Evolutionary conservation across 495 filamentous ascomycete species (phyloP).

Genomic region (Penicillium roqueforti): DNA sequence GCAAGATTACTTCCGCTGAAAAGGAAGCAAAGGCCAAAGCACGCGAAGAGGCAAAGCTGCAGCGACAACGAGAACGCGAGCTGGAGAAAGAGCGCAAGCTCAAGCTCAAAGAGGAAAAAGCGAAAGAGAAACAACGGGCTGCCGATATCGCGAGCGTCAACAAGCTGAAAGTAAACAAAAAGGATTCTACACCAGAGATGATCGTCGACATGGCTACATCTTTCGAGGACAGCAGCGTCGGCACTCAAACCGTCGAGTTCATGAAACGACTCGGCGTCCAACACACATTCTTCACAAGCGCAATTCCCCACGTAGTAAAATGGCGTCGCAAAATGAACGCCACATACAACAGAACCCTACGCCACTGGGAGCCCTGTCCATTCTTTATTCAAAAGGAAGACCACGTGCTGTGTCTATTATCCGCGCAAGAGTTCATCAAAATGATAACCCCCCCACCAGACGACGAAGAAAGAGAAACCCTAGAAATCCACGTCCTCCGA

Average conservation of each 20-base stretch:
- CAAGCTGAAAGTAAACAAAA: slow-evolving; percentile 71
- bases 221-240: slow-evolving; percentile 47
- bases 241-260: slow-evolving; percentile 48
- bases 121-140: slow-evolving; percentile 59
- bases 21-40: slow-evolving; percentile 56
- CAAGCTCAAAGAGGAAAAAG: slow-evolving; percentile 51
- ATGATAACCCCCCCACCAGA: slow-evolving; percentile 45
- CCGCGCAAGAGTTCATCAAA: slow-evolving; percentile 65
- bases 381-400: slow-evolving; percentile 57
- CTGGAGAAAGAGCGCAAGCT: slow-evolving; percentile 49
- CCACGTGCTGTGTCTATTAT: slow-evolving; percentile 62
- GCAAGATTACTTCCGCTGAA: slow-evolving; percentile 35
- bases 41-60: slow-evolving; percentile 41
- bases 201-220: slow-evolving; percentile 68
- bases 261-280: slow-evolving; percentile 56
- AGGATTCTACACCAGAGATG: slow-evolving; percentile 74
- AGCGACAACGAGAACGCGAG: slow-evolving; percentile 44
- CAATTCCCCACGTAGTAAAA: slow-evolving; percentile 57
- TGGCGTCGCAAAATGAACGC: slow-evolving; percentile 71
- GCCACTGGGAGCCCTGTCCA: slow-evolving; percentile 62
- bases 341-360: slow-evolving; percentile 56
- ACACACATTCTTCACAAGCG: slow-evolving; percentile 47
- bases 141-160: slow-evolving; percentile 72
- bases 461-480: slow-evolving; percentile 27
- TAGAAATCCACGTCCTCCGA: slow-evolving; percentile 57